A percentile compares a stretch with the other conserved stretches of the same genome.
These are phyloP conservation scores for Termitomyces sp. DNA, from an alignment of 768 basidiomycete species.

Conservation along the genomic window DNA sequence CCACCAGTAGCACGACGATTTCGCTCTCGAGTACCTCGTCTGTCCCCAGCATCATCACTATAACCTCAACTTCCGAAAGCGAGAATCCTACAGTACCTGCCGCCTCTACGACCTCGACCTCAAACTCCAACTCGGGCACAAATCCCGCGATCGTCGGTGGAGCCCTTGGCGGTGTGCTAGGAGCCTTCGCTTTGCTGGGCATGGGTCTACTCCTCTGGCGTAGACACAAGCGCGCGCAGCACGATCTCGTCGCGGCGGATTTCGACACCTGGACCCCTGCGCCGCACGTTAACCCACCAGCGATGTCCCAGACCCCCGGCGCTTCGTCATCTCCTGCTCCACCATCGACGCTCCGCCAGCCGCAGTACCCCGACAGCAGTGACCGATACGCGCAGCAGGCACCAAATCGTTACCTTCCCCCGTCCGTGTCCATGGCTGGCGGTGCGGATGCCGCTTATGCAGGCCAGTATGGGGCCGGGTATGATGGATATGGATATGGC, in stretches of 20 bases:
- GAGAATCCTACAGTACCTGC: not conserved
- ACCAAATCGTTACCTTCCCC: slow-evolving; percentile 11
- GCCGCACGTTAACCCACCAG: slow-evolving; percentile 1
- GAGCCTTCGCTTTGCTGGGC: slow-evolving; percentile 1
- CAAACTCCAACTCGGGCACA: not conserved
- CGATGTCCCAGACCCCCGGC: not conserved
- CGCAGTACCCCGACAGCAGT: not conserved
- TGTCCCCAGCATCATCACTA: not conserved
- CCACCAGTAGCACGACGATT: not conserved
- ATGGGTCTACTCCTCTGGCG: slow-evolving; percentile 7
- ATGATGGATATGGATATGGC: not conserved
- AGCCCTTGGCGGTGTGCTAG: slow-evolving; percentile 9
- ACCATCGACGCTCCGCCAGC: slow-evolving; percentile 1
- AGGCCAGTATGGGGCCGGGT: not conserved
- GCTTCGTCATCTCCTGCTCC: not conserved
- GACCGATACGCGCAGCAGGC: slow-evolving; percentile 7
- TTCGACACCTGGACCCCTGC: slow-evolving; percentile 11
- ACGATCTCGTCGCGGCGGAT: slow-evolving; percentile 1
- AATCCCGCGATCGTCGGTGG: slow-evolving; percentile 8
- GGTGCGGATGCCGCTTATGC: not conserved
- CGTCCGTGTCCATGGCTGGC: not conserved
- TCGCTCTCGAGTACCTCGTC: not conserved
- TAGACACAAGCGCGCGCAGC: not conserved
- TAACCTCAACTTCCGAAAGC: slow-evolving; percentile 3
- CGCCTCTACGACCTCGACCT: not conserved